phyloP scores from a whole-genome alignment of 495 filamentous ascomycete genomes.

The Aspergillus sclerotioniger region DNA sequence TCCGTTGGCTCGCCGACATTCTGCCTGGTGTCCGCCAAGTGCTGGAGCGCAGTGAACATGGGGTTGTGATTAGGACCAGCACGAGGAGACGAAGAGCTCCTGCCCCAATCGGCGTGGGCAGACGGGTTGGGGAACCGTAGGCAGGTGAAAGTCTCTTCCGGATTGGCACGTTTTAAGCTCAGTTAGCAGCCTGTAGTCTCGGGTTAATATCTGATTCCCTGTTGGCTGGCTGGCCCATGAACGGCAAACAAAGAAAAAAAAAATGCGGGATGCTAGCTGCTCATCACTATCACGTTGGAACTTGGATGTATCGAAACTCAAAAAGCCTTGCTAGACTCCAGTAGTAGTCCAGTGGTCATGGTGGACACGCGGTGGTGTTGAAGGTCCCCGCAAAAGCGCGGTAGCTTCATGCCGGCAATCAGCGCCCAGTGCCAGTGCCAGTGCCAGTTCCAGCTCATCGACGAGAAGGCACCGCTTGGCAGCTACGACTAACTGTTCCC shows the following conservation, averaged over 20 bases:
- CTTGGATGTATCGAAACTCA: background rate
- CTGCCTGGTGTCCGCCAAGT: background rate
- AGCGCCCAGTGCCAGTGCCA: background rate
- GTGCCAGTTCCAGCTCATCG: background rate
- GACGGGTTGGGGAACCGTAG: too few species aligned
- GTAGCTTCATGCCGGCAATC: slow-evolving; percentile 9
- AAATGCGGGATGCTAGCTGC: background rate
- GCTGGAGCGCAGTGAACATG: too few species aligned
- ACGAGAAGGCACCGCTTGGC: background rate
- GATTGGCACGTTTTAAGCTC: background rate
- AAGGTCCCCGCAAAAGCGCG: slow-evolving; percentile 18
- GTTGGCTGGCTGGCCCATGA: background rate
- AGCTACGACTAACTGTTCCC: background rate
- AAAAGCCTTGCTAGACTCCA: background rate
- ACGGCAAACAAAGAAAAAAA: background rate
- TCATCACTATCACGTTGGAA: background rate
- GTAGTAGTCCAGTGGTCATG: slow-evolving; percentile 1
- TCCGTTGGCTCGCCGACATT: background rate
- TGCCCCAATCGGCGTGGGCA: background rate
- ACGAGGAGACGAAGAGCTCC: background rate
- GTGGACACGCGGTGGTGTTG: slow-evolving; percentile 10
- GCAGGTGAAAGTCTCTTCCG: background rate
- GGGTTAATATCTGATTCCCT: background rate
- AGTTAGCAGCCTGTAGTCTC: background rate
- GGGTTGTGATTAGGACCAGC: background rate